Percentiles rank a stretch among this genome's conserved stretches.
phyloP scores from a whole-genome alignment of 805 yeast species.

The Saccharomycopsis sp. region DNA sequence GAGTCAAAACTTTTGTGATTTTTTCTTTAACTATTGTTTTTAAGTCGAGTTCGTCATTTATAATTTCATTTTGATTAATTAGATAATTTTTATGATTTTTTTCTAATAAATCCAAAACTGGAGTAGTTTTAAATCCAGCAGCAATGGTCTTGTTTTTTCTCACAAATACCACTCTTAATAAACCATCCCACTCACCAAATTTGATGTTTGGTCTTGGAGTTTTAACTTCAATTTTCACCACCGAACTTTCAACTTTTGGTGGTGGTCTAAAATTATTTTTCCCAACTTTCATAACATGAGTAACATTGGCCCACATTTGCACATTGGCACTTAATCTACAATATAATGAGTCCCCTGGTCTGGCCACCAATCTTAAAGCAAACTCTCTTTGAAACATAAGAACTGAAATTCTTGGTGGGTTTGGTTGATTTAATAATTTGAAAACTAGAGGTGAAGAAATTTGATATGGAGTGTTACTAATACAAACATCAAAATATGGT shows the following conservation, averaged over 20 bases:
- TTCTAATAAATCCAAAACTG: conserved; percentile 72
- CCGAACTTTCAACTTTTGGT: conserved; percentile 96
- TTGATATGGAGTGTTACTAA: conserved; percentile 95
- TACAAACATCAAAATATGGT: conserved; percentile 92
- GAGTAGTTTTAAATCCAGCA: conserved; percentile 81
- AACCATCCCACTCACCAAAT: conserved; percentile 95
- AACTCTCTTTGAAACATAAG: conserved; percentile 98
- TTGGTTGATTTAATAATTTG: conserved; percentile 79
- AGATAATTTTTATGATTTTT: conserved; percentile 79
- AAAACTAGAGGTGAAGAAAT: conserved; percentile 95
- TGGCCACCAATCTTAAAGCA: conserved; percentile 83
- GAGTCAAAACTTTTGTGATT: conserved; percentile 61
- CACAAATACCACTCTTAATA: conserved; percentile 81
- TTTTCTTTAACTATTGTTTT: conserved; percentile 46
- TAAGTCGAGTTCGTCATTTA: conserved; percentile 23
- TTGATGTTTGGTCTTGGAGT: conserved; percentile 90
- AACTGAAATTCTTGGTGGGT: conserved; percentile 90
- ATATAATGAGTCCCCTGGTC: conserved; percentile 93
- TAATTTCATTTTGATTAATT: conserved; percentile 35
- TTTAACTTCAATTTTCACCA: conserved; percentile 87
- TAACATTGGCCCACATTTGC: conserved; percentile 99
- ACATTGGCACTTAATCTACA: conserved; percentile 93
- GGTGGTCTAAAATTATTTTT: conserved; percentile 96
- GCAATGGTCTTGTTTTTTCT: conserved; percentile 88
- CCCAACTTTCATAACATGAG: conserved; percentile 97